Conservation (phyloP, 1,139 yeast species). For the Kodamaea arcana region DNA sequence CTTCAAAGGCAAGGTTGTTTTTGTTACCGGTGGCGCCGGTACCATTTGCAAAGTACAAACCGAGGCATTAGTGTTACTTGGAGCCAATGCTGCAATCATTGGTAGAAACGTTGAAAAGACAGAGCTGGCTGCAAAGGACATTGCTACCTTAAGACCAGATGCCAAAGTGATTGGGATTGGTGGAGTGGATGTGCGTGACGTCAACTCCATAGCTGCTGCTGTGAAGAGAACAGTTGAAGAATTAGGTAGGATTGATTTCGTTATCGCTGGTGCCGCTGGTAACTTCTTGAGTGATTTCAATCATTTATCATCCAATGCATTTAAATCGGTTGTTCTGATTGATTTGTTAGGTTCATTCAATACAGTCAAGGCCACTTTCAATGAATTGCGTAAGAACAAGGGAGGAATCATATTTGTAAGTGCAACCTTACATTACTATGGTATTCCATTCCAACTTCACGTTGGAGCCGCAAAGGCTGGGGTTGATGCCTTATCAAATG, state of each 20-base stretch:
- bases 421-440: conserved; percentile 85
- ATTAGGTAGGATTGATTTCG: conserved; percentile 24
- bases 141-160: conserved; percentile 26
- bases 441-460: conserved; percentile 81
- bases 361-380: conserved; percentile 55
- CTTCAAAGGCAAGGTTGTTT: conserved; percentile 68
- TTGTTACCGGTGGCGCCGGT: conserved; percentile 28
- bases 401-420: conserved; percentile 23
- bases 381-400: conserved; percentile 21
- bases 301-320: conserved; percentile 24
- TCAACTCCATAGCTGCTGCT: conserved; percentile 17
- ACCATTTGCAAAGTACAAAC: conserved; percentile 25
- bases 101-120: conserved; percentile 23
- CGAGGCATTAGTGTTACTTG: conserved; percentile 24
- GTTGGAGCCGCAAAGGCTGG: conserved; percentile 96
- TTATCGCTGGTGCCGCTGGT: conserved; percentile 29
- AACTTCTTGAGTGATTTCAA: conserved; percentile 25
- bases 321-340: conserved; percentile 30
- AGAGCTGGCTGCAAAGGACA: conserved; percentile 58
- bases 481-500: conserved; percentile 80
- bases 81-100: conserved; percentile 25
- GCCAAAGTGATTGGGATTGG: conserved; percentile 20
- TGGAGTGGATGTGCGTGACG: conserved; percentile 21
- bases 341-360: conserved; percentile 85
- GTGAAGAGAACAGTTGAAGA: conserved; percentile 20